Percentiles rank a stretch among this genome's conserved stretches.
Conservation (phyloP, 345 rosid genomes). For the Bretschneidera sinensis region DNA sequence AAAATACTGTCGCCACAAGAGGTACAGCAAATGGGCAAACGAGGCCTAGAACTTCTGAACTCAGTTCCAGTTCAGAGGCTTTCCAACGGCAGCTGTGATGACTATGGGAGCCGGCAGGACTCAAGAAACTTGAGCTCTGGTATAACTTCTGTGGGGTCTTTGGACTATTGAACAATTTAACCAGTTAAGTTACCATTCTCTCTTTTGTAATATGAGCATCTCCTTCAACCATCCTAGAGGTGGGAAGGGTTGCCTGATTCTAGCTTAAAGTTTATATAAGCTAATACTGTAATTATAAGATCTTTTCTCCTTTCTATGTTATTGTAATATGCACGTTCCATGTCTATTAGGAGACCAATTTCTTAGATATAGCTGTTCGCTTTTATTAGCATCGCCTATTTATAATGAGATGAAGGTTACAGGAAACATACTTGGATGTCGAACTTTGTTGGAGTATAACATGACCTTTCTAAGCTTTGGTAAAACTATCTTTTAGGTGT, state of each 20-base stretch:
- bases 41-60: conserved; percentile 66
- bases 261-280: conserved; percentile 27
- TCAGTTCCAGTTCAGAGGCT: conserved; percentile 63
- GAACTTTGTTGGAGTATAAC: background rate
- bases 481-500: background rate
- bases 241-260: conserved; percentile 26
- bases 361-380: conserved; percentile 12
- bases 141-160: conserved; percentile 78
- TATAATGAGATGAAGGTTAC: conserved; percentile 1
- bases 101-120: conserved; percentile 64
- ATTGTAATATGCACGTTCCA: conserved; percentile 18
- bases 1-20: conserved; percentile 92
- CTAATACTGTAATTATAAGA: conserved; percentile 67
- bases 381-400: conserved; percentile 7
- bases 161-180: conserved; percentile 43
- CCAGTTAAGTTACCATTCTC: conserved; percentile 22
- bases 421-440: no score
- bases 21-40: conserved; percentile 93
- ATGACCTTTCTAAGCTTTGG: no score
- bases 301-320: conserved; percentile 17
- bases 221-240: conserved; percentile 18
- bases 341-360: conserved; percentile 29
- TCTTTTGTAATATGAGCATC: conserved; percentile 27
- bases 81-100: conserved; percentile 75
- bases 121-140: conserved; percentile 67